A percentile compares a stretch with the other conserved stretches of the same genome.
Evolutionary conservation across 108 stramenopile genomes (phyloP).

Genomic region (Nannochloropsis oceanica): DNA sequence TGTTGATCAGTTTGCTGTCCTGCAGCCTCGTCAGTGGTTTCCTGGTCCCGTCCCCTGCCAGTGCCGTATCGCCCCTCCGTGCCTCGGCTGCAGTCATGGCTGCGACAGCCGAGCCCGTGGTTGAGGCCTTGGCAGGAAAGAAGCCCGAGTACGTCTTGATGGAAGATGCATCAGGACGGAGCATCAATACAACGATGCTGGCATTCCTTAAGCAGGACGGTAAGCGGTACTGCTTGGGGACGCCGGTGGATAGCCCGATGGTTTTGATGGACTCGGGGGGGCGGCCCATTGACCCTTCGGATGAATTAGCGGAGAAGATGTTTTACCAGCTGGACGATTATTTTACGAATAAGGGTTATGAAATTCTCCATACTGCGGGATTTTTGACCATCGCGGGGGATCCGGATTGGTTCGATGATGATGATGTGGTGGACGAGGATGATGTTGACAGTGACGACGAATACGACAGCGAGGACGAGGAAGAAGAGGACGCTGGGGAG

Average conservation of each 20-base stretch:
- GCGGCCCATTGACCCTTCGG: not conserved
- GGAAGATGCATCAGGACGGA: not conserved
- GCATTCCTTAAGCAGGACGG: not conserved
- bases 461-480: not conserved
- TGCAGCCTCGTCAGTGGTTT: not conserved
- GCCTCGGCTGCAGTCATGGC: not conserved
- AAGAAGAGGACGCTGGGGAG: not conserved
- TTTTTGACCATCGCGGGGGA: not conserved
- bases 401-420: not conserved
- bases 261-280: not conserved
- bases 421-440: not conserved
- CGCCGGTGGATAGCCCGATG: not conserved
- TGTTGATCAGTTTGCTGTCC: not conserved
- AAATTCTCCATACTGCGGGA: not conserved
- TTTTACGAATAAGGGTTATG: not conserved
- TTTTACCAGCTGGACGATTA: not conserved
- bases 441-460: not conserved
- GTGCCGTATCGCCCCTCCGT: not conserved
- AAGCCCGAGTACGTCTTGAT: not conserved
- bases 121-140: not conserved
- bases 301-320: not conserved
- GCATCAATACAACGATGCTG: not conserved
- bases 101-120: not conserved
- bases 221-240: not conserved
- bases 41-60: not conserved